Evolutionary conservation across 371 early-diverging fungal species (phyloP), one percentile per base, ranked within the genome.

Genomic region (Mucor piriformis): DNA sequence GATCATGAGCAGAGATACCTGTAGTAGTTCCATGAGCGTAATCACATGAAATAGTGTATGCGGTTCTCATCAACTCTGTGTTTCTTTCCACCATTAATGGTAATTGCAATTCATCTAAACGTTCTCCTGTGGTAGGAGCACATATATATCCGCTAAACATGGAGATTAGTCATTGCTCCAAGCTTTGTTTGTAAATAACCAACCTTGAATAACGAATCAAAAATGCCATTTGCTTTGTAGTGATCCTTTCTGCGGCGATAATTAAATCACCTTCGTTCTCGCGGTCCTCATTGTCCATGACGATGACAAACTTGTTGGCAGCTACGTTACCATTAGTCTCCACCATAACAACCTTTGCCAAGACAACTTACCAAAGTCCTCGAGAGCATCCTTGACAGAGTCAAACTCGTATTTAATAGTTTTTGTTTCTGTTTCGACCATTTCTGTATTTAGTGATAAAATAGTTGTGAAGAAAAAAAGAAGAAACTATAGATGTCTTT

Each of bases 241-340:
- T 96, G 15, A 91, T 72, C 63, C 87, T 86, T 70, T 96, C 88
- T 15, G 92, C 96, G 0, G 98, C 95, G 55, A 96, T 89, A 61
- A 98, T 92, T 57, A 98, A 73, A 66, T 98, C 98, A 50, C 98
- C 98, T 68, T 98, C 98, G 67, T 98, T 98, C 79, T 98, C 98
- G 7, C 97, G 89, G 67, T 95, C 96, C 64, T 95, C 95, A 70
- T 95, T 91, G 76, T 98, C 98, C 72, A 96, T 92, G 0, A 92
- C 97, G 48, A 98, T 81, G 20, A 98, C 81, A 65, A 94, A 91
- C 63, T 95, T 84, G 53, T 77, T 77, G 46, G 83, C 90, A 76
- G 81, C 68, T 62, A 49, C 25, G 27, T n/a, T 49, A 42, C 54
- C 16, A 12, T 48, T 29, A 24, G 23, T 29, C 10, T 2, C 32